phyloP scores from a whole-genome alignment of 2,329 filamentous ascomycete genomes.

The Saccharata proteae region DNA sequence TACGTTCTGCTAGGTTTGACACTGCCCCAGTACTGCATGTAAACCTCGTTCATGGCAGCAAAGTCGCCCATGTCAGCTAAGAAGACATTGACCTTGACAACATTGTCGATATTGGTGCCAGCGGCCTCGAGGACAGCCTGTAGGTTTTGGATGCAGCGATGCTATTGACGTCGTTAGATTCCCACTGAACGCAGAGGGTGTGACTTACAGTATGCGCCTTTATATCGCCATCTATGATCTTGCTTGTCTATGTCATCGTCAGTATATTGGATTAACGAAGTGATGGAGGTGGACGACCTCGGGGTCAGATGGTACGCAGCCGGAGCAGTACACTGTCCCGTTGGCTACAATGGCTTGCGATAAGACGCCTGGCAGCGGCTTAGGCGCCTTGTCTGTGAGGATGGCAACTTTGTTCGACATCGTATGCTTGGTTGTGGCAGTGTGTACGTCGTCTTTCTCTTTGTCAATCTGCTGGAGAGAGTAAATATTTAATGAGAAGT shows the following conservation, averaged over 20 bases:
- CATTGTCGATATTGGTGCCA: constrained; percentile 17
- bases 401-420: constrained; percentile 7
- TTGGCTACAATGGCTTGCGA: constrained; percentile 9
- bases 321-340: constrained; percentile 8
- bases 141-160: constrained; percentile 7
- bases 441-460: too few relatives aligned
- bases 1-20: constrained; percentile 8
- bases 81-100: constrained; percentile 21
- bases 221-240: constrained; percentile 7
- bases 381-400: constrained; percentile 7
- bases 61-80: constrained; percentile 19
- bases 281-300: too few relatives aligned
- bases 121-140: constrained; percentile 14
- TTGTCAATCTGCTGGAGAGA: too few relatives aligned
- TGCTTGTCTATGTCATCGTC: too few relatives aligned
- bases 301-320: constrained; percentile 4
- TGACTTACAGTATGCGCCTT: constrained; percentile 6
- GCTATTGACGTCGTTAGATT: not conserved
- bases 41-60: constrained; percentile 19
- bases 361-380: constrained; percentile 6
- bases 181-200: not conserved
- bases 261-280: too few relatives aligned
- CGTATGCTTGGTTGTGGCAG: not conserved
- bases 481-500: too few relatives aligned
- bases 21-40: constrained; percentile 13